A percentile compares a stretch with the other conserved stretches of the same genome.
Evolutionary conservation across 495 filamentous ascomycete species (phyloP).

Genomic region (Xanthoparmelia taractica): DNA sequence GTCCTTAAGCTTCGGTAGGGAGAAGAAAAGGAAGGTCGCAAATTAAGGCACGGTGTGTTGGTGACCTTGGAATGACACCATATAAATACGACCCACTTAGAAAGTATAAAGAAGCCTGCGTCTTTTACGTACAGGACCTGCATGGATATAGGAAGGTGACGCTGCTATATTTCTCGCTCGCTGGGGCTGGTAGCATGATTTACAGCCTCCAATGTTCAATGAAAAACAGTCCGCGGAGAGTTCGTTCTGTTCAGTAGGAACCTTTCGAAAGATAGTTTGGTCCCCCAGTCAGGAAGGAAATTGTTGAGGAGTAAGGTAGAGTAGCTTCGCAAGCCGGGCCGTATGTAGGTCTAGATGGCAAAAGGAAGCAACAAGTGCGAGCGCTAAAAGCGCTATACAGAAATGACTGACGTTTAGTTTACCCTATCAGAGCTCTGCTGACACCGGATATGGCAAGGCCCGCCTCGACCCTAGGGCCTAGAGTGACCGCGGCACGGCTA

Average conservation of each 20-base stretch:
- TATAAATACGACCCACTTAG: not conserved
- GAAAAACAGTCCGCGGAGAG: too few species aligned
- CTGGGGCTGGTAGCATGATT: not conserved
- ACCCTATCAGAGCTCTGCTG: too few species aligned
- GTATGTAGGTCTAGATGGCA: not conserved
- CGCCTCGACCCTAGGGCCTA: not conserved
- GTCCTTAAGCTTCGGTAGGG: not conserved
- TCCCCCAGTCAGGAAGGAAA: too few species aligned
- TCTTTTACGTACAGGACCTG: not conserved
- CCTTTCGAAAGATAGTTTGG: too few species aligned
- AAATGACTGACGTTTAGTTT: too few species aligned
- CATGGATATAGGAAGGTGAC: not conserved
- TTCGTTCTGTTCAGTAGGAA: too few species aligned
- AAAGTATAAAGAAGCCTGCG: not conserved
- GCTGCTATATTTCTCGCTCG: not conserved
- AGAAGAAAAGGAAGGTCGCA: not conserved
- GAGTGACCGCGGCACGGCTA: not conserved
- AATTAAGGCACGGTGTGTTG: constrained; percentile 5
- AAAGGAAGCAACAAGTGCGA: not conserved
- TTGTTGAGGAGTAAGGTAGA: too few species aligned
- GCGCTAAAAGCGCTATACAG: not conserved
- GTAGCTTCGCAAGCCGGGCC: too few species aligned
- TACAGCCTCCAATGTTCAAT: too few species aligned
- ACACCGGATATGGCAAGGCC: not conserved
- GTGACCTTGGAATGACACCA: not conserved